Base-by-base conservation (phyloP, 768 basidiomycete species). In the Mycena floridula region DNA sequence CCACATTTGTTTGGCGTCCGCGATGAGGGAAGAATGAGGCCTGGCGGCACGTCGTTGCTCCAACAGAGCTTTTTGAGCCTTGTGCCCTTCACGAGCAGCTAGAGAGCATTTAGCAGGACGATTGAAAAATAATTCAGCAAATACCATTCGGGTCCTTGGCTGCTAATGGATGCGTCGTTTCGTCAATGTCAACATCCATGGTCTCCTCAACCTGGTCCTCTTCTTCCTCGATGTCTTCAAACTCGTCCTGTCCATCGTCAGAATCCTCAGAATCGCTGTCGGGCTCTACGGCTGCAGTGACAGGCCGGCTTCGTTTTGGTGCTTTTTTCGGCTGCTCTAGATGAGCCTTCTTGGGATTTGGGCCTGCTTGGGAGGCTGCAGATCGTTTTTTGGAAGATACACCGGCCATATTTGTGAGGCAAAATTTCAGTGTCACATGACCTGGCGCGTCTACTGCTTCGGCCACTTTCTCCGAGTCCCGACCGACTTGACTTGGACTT, bases 1-100 rank as follows among this genome's bases (percentile, higher is more conserved):
- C 90, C 90, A 93, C 8, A 86, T 69, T 11, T 72, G 71, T 61
- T 93, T 91, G 26, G 89, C 88, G 43, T 83, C 74, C 8, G 61
- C 60, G 25, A 92, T 75, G 1, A 92, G 60, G 6, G 70, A 65
- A 0, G 86, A 84, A 58, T 92, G 79, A 0, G 88, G 89, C 61
- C 88, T 91, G 2, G 84, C 73, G 0, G 85, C 85, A 35, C 74
- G 77, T 9, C 90, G 81, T 52, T 89, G 82, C 20, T 79, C 77
- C 18, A 75, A 75, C 0, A 90, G 59, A 7, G 55, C 70, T 41
- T 81, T 80, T 59, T 91, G 89, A 0, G 68, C 79, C 58, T 81
- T 80, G 46, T 88, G 88, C 0, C 82, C 74, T 63, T 89, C 85
- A 35, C 74, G 72, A 15, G 78, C 63, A 50, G 76, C 86, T 86